A percentile compares a stretch with the other conserved stretches of the same genome.
phyloP scores from a whole-genome alignment of 305 asterid genomes.

The Stenogyne calaminthoides region DNA sequence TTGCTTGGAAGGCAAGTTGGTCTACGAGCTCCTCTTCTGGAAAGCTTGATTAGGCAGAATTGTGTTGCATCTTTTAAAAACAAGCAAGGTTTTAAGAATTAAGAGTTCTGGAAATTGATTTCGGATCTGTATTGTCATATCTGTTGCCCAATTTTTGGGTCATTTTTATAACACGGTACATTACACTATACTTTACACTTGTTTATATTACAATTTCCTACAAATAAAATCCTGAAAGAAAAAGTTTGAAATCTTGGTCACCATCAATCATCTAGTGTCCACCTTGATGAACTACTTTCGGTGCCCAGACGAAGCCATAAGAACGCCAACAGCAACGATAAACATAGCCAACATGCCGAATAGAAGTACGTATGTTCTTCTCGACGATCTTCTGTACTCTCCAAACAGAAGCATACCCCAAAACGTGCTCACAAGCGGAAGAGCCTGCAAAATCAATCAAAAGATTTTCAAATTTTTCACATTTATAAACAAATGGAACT shows the following conservation, averaged over 20 bases:
- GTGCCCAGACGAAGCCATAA: constrained; percentile 64
- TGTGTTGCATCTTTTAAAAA: too few relatives aligned
- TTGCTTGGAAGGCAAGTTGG: constrained; percentile 95
- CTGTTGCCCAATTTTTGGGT: neutral
- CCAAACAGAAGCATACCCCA: constrained; percentile 62
- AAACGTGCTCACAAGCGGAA: constrained; percentile 64
- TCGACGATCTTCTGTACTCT: constrained; percentile 59
- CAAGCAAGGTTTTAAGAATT: neutral
- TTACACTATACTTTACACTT: neutral
- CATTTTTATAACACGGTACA: neutral
- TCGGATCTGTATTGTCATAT: neutral
- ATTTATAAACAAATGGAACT: neutral
- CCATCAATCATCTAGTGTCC: neutral
- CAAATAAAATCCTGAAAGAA: neutral
- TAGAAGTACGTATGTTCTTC: constrained; percentile 50
- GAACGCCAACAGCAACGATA: constrained; percentile 54
- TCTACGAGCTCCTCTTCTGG: constrained; percentile 41
- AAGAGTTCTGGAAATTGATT: neutral
- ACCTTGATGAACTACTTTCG: constrained; percentile 31
- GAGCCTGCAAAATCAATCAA: constrained; percentile 43
- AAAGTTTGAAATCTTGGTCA: neutral
- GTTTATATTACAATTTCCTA: neutral
- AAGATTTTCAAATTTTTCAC: neutral
- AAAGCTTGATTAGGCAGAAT: constrained; percentile 51
- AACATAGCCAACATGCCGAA: constrained; percentile 57